phyloP scores from a whole-genome alignment of 2,329 filamentous ascomycete genomes.

The Mariannaea elegans region DNA sequence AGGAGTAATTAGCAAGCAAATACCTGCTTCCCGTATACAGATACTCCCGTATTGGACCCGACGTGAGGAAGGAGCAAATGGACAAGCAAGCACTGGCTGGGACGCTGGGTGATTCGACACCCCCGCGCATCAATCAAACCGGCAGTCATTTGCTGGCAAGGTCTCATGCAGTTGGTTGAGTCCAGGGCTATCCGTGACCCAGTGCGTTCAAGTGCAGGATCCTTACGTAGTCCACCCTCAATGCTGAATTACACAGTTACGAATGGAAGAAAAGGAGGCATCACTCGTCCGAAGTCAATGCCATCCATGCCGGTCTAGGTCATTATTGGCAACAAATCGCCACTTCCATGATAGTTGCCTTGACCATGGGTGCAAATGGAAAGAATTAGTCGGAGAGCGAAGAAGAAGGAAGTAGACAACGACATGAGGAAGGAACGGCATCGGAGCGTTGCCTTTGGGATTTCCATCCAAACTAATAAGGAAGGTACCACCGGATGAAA shows the following conservation, averaged over 20 bases:
- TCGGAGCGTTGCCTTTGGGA: neutral
- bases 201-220: neutral
- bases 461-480: neutral
- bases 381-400: neutral
- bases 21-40: constrained; percentile 13
- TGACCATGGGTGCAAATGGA: neutral
- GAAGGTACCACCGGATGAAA: neutral
- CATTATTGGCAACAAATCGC: constrained; percentile 4
- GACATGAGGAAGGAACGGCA: neutral
- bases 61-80: neutral
- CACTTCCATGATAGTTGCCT: neutral
- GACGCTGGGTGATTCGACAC: constrained; percentile 3
- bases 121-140: constrained; percentile 11
- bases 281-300: constrained; percentile 14
- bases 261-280: constrained; percentile 10
- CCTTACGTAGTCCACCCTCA: constrained; percentile 5
- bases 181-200: neutral
- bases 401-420: neutral
- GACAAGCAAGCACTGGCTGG: neutral
- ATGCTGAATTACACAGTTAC: neutral
- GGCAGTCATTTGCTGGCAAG: constrained; percentile 6
- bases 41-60: constrained; percentile 6
- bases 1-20: neutral
- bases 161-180: constrained; percentile 7
- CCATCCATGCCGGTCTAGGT: constrained; percentile 15